Evolutionary conservation across 75 land plant genomes (phyloP), one percentile per base, ranked within the genome.

Genomic region (Picea sitchensis): DNA sequence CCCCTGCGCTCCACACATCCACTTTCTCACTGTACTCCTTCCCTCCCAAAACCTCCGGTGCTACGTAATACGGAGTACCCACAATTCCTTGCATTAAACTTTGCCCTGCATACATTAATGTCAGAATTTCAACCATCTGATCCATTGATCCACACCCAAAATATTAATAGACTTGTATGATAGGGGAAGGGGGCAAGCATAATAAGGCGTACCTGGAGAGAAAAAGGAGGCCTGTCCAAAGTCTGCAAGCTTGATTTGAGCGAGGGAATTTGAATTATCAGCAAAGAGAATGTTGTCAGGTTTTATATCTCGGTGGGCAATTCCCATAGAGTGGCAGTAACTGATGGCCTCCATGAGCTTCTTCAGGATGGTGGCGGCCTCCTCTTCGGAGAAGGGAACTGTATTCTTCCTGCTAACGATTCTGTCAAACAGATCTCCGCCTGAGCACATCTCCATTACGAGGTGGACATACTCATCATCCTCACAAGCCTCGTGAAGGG

Each of bases 1-100:
- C 93, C 15, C 94, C 94, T 59, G 87, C 90, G 79, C 94, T 92
- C 94, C 94, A 92, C 36, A 92, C 88, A 75, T 92, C 94, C 47
- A 87, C 88, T 82, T 92, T 87, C 85, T 87, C 90, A 26, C 61
- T 77, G 81, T 92, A 92, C 15, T 82, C 90, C 61, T 78, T 79
- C 74, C 91, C 90, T 63, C 31, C 61, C 63, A 92, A 30, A 65
- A 92, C 90, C 83, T 92, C 94, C 57, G 94, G 91, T 79, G 93
- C 91, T 68, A 91, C 89, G 71, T 91, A 91, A 79, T 86, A 88
- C 73, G 93, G 90, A 74, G 91, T 89, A 34, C 93, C 93, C 30
- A 89, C 91, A 17, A 91, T 34, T 9, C 91, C 93, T 1, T 34
- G 34, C 86, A 87, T 78, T 5, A 5, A 47, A 26, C 20, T 1